Evolutionary conservation across 331 rosid genomes (phyloP).

Genomic region (Erythrophleum ivorense): DNA sequence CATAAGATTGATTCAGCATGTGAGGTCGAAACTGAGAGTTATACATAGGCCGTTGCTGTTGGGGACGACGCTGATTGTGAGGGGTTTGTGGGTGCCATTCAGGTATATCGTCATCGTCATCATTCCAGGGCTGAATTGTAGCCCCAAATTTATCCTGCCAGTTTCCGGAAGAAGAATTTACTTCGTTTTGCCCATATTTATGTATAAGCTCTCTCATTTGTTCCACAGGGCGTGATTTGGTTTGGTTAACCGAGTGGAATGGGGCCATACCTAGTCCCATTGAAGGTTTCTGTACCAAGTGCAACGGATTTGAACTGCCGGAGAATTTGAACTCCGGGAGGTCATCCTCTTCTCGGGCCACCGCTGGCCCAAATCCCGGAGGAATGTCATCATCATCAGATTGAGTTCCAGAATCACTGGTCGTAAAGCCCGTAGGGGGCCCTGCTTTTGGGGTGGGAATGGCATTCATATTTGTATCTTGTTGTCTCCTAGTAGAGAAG

Average conservation of each 20-base stretch:
- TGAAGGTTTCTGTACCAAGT: slow-evolving; percentile 37
- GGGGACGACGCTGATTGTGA: slow-evolving; percentile 51
- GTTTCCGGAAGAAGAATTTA: slow-evolving; percentile 39
- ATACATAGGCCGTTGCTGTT: slow-evolving; percentile 32
- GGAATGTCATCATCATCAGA: slow-evolving; percentile 65
- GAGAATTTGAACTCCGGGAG: slow-evolving; percentile 87
- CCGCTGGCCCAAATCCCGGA: slow-evolving; percentile 89
- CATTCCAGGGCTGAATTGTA: slow-evolving; percentile 71
- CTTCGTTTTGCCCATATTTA: slow-evolving; percentile 74
- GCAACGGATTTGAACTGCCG: slow-evolving; percentile 48
- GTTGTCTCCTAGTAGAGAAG: slow-evolving; percentile 72
- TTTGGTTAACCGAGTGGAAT: slow-evolving; percentile 45
- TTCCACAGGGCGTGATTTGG: slow-evolving; percentile 64
- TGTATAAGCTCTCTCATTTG: slow-evolving; percentile 91
- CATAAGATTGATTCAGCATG: slow-evolving; percentile 46
- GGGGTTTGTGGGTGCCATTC: slow-evolving; percentile 90
- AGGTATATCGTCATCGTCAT: slow-evolving; percentile 92
- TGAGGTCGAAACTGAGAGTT: slow-evolving; percentile 56
- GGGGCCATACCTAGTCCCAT: slow-evolving; percentile 40
- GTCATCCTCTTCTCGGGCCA: slow-evolving; percentile 79
- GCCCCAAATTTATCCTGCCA: slow-evolving; percentile 65
- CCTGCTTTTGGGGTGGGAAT: slow-evolving; percentile 50
- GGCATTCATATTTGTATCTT: slow-evolving; percentile 56
- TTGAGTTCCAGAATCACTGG: slow-evolving; percentile 23
- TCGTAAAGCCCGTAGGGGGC: slow-evolving; percentile 39